Evolutionary conservation across 805 yeast genomes (phyloP).

Genomic region (Saturnispora sanitii): DNA sequence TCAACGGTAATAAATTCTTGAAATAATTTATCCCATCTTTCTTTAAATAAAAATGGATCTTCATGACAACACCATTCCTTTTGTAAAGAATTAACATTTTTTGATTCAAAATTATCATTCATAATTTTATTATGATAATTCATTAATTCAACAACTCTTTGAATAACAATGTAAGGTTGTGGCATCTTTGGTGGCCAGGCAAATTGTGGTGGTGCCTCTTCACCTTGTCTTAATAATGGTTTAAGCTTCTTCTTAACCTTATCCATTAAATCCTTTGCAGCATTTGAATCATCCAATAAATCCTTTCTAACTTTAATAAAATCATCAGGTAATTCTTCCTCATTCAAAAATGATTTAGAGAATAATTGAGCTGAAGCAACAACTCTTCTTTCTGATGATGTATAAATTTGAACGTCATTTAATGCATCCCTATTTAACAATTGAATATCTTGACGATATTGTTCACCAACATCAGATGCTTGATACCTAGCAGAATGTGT

Average conservation of each 20-base stretch:
- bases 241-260: conserved; percentile 93
- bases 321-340: conserved; percentile 64
- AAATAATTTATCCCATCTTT: conserved; percentile 95
- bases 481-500: conserved; percentile 95
- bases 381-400: conserved; percentile 93
- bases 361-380: conserved; percentile 86
- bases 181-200: conserved; percentile 99
- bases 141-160: conserved; percentile 92
- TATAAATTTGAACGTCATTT: conserved; percentile 75
- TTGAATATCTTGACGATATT: conserved; percentile 83
- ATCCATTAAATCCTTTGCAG: conserved; percentile 97
- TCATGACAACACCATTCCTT: conserved; percentile 93
- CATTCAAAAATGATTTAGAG: conserved; percentile 61
- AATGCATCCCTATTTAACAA: conserved; percentile 76
- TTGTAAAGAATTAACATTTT: conserved; percentile 61
- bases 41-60: conserved; percentile 81
- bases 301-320: conserved; percentile 80
- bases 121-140: conserved; percentile 77
- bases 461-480: conserved; percentile 92
- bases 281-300: conserved; percentile 89
- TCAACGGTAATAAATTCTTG: conserved; percentile 87
- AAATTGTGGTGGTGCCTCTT: conserved; percentile 93
- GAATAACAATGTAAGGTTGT: conserved; percentile 88
- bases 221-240: conserved; percentile 88
- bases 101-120: conserved; percentile 65